Evolutionary conservation across 768 basidiomycete species (phyloP).

Genomic region (Mycena filopes): DNA sequence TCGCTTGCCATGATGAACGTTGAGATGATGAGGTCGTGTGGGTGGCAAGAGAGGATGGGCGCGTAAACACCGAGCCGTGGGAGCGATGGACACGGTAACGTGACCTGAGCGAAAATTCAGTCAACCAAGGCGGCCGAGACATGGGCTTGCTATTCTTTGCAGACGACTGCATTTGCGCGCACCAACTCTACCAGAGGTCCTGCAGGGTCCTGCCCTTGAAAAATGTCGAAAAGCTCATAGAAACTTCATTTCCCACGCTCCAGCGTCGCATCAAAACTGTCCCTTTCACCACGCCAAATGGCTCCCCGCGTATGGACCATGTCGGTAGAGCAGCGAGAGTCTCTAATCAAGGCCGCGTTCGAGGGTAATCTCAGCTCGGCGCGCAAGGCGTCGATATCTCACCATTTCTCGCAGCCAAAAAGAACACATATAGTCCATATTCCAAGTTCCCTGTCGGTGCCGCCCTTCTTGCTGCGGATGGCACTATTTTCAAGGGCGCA

Average conservation of each 20-base stretch:
- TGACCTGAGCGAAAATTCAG: too few relatives aligned
- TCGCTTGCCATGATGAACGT: not conserved
- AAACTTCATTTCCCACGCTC: too few relatives aligned
- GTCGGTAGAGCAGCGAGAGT: conserved; percentile 30
- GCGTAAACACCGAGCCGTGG: conserved; percentile 19
- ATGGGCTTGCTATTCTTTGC: too few relatives aligned
- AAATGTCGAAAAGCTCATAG: too few relatives aligned
- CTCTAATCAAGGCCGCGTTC: conserved; percentile 29
- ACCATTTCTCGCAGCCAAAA: conserved; percentile 64
- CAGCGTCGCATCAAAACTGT: too few relatives aligned
- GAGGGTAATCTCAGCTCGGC: conserved; percentile 13
- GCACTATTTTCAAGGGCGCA: conserved; percentile 78
- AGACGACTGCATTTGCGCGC: not conserved
- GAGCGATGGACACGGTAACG: conserved; percentile 1
- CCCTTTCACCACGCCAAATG: too few relatives aligned
- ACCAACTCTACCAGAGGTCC: too few relatives aligned
- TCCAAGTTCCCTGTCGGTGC: conserved; percentile 96
- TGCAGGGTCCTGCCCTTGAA: too few relatives aligned
- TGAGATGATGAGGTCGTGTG: too few relatives aligned
- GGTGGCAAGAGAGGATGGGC: too few relatives aligned
- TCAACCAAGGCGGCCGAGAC: too few relatives aligned
- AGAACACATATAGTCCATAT: conserved; percentile 83
- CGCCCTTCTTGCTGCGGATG: conserved; percentile 77
- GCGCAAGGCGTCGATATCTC: not conserved
- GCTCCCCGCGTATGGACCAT: conserved; percentile 20